A percentile compares a stretch with the other conserved stretches of the same genome.
Conservation (phyloP, 306 rosid species). For the Rosa rugosa region DNA sequence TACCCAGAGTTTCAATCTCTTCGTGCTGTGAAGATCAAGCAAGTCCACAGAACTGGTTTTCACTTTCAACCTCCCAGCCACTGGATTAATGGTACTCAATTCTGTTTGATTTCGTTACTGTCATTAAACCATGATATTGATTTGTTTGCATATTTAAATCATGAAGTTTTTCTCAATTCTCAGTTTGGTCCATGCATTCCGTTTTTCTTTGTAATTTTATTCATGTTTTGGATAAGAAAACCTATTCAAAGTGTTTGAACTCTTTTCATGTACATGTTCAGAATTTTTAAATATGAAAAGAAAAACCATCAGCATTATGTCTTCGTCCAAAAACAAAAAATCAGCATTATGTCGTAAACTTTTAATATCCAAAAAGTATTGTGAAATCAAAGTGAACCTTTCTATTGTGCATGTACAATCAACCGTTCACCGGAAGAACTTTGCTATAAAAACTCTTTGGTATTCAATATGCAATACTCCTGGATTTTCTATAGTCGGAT, state of each 20-base stretch:
- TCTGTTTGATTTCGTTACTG: neutral
- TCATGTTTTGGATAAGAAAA: neutral
- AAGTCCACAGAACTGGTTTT: slow-evolving; percentile 54
- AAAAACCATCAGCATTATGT: no score
- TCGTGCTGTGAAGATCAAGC: slow-evolving; percentile 16
- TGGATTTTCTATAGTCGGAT: neutral
- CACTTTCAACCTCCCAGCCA: slow-evolving; percentile 77
- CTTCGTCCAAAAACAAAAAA: neutral
- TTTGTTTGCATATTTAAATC: neutral
- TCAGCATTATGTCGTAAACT: neutral
- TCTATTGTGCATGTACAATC: neutral
- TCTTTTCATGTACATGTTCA: neutral
- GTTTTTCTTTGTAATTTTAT: neutral
- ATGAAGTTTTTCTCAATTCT: neutral
- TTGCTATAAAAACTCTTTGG: no score
- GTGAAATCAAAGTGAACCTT: neutral
- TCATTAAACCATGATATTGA: neutral
- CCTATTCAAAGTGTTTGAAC: neutral
- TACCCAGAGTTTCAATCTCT: slow-evolving; percentile 46
- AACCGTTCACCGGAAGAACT: neutral
- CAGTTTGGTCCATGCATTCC: neutral
- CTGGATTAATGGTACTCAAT: slow-evolving; percentile 75
- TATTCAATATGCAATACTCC: neutral
- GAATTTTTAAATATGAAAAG: no score
- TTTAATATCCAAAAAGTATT: neutral